Evolutionary conservation across 805 yeast species (phyloP).

Genomic region (Ogataea chonburiensis): DNA sequence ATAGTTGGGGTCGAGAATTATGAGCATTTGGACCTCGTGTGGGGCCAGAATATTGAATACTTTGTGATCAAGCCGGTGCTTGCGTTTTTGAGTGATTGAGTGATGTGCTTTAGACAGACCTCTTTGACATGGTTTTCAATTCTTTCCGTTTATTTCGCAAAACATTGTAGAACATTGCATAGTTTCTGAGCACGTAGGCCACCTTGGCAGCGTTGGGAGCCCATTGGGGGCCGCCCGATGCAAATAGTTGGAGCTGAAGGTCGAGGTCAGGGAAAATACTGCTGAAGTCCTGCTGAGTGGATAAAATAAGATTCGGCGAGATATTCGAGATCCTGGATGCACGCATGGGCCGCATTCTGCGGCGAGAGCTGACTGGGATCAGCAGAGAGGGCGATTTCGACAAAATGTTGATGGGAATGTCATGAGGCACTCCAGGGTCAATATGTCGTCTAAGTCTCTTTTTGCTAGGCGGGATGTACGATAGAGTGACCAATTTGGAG

Average conservation of each 20-base stretch:
- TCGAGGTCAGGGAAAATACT: slow-evolving; percentile 6
- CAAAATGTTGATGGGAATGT: slow-evolving; percentile 13
- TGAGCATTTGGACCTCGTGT: slow-evolving; percentile 88
- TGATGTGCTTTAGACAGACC: background rate
- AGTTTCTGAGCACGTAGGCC: slow-evolving; percentile 16
- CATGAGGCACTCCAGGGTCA: slow-evolving; percentile 5
- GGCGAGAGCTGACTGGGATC: slow-evolving; percentile 15
- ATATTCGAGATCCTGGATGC: slow-evolving; percentile 6
- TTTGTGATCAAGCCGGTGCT: slow-evolving; percentile 45
- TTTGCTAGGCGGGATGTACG: slow-evolving; percentile 21
- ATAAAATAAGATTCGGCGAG: slow-evolving; percentile 1
- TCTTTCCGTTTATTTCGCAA: slow-evolving; percentile 16
- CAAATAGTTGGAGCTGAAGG: slow-evolving; percentile 4
- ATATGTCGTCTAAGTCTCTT: slow-evolving; percentile 4
- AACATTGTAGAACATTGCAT: slow-evolving; percentile 13
- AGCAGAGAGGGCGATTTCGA: slow-evolving; percentile 15
- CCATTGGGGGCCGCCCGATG: slow-evolving; percentile 12
- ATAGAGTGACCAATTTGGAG: slow-evolving; percentile 26
- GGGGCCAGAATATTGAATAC: slow-evolving; percentile 75
- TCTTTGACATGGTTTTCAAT: slow-evolving; percentile 3
- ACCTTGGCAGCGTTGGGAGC: slow-evolving; percentile 9
- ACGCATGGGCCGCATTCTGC: slow-evolving; percentile 4
- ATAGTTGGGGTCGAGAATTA: slow-evolving; percentile 59
- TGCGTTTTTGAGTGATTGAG: slow-evolving; percentile 25
- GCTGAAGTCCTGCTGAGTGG: slow-evolving; percentile 3